These are phyloP conservation scores for Blumeria hordei DNA, from an alignment of 2,329 filamentous ascomycete genomes.

Conservation along the genomic window DNA sequence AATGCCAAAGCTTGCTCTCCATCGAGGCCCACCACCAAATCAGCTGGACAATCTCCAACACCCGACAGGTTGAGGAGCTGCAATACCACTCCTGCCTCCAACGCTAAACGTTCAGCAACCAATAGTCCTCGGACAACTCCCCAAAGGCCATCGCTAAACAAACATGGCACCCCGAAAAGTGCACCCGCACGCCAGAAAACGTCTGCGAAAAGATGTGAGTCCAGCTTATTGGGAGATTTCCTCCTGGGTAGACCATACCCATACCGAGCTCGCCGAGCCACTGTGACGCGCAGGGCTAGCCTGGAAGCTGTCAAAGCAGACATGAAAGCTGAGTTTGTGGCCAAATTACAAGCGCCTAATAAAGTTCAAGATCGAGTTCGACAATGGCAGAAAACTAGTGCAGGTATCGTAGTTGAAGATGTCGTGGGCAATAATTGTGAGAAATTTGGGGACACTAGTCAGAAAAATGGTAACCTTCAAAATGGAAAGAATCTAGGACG, in stretches of 20 bases:
- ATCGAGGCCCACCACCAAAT: too few species aligned
- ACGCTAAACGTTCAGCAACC: slow-evolving; percentile 1
- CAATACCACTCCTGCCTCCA: background rate
- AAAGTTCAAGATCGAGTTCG: slow-evolving; percentile 59
- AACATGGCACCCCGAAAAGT: slow-evolving; percentile 8
- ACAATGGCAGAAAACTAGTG: slow-evolving; percentile 63
- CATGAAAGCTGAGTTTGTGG: slow-evolving; percentile 26
- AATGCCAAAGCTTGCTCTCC: too few species aligned
- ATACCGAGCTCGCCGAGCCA: slow-evolving; percentile 16
- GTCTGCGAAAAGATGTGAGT: slow-evolving; percentile 15
- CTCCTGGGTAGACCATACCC: slow-evolving; percentile 30
- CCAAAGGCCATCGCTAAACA: slow-evolving; percentile 6
- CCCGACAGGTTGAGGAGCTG: too few species aligned
- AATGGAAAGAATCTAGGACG: background rate
- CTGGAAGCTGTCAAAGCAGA: slow-evolving; percentile 32
- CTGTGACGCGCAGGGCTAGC: slow-evolving; percentile 25
- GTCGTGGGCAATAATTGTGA: slow-evolving; percentile 16
- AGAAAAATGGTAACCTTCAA: slow-evolving; percentile 1
- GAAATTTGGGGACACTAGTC: slow-evolving; percentile 13
- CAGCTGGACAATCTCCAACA: too few species aligned
- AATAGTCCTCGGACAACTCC: slow-evolving; percentile 5
- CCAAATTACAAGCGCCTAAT: slow-evolving; percentile 34
- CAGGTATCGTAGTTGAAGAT: slow-evolving; percentile 32
- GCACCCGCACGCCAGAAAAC: slow-evolving; percentile 9
- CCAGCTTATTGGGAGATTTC: slow-evolving; percentile 31